These are phyloP conservation scores for Hapsidospora chrysogenum DNA, from an alignment of 495 filamentous ascomycete species.

Conservation along the genomic window DNA sequence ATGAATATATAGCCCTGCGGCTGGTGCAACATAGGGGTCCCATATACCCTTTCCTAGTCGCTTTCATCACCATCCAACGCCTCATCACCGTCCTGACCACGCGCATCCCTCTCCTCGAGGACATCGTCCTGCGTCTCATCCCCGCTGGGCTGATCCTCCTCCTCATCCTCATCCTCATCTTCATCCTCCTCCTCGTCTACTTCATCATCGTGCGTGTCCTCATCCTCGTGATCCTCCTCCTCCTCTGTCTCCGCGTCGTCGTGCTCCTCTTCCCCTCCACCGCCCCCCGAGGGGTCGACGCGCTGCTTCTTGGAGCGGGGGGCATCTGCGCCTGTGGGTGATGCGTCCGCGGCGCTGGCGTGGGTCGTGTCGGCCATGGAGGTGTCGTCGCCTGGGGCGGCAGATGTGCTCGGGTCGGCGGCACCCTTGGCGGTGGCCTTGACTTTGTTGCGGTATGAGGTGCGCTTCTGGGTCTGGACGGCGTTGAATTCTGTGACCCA, in stretches of 20 bases:
- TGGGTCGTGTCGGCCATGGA: slow-evolving; percentile 9
- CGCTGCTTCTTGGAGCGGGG: slow-evolving; percentile 3
- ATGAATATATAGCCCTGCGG: no score
- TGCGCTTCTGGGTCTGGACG: slow-evolving; percentile 32
- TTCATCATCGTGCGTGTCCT: slow-evolving; percentile 25
- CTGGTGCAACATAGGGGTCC: no score
- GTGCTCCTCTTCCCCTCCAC: slow-evolving; percentile 32
- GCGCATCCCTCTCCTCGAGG: slow-evolving; percentile 20
- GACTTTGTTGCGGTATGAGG: slow-evolving; percentile 30
- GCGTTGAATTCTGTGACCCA: slow-evolving; percentile 37
- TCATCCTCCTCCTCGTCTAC: slow-evolving; percentile 17
- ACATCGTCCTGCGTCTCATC: slow-evolving; percentile 15
- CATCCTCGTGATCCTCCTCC: slow-evolving; percentile 29
- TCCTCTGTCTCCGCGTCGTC: slow-evolving; percentile 33
- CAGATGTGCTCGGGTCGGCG: neutral
- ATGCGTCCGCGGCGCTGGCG: neutral
- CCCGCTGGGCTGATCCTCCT: slow-evolving; percentile 20
- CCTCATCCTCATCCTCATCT: slow-evolving; percentile 22
- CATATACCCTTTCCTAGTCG: slow-evolving; percentile 17
- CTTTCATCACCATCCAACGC: slow-evolving; percentile 45
- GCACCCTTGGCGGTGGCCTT: slow-evolving; percentile 22
- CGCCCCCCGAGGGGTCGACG: slow-evolving; percentile 4
- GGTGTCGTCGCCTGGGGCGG: slow-evolving; percentile 8
- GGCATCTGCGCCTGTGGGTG: neutral
- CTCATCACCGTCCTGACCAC: slow-evolving; percentile 39